Conservation (phyloP, 2,329 filamentous ascomycete genomes). For the Laburnicola sp. region DNA sequence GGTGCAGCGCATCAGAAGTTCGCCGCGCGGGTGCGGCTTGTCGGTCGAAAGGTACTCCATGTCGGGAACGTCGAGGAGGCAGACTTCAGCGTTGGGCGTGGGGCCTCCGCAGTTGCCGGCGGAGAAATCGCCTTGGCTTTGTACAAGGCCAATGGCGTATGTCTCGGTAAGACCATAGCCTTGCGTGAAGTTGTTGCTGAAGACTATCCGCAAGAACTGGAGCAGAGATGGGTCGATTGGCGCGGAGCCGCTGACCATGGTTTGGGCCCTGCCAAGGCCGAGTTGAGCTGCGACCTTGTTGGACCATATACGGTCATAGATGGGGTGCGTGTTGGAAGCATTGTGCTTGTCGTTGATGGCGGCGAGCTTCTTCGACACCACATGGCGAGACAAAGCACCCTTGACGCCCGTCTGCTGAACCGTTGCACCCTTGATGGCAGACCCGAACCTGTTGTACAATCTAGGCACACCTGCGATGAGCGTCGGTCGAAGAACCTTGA, state of each 20-base stretch:
- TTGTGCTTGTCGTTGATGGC: constrained; percentile 71
- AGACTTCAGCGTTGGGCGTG: constrained; percentile 69
- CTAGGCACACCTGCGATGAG: constrained; percentile 86
- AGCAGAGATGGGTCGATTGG: constrained; percentile 88
- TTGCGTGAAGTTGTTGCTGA: constrained; percentile 77
- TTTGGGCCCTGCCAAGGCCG: constrained; percentile 72
- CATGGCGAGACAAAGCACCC: constrained; percentile 77
- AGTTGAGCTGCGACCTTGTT: constrained; percentile 83
- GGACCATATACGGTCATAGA: constrained; percentile 88
- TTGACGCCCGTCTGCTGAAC: constrained; percentile 77
- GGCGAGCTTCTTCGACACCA: constrained; percentile 78
- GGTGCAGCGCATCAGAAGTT: constrained; percentile 82
- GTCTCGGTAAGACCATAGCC: constrained; percentile 95
- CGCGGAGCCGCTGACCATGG: constrained; percentile 85
- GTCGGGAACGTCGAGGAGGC: constrained; percentile 84
- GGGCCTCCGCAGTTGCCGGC: constrained; percentile 81
- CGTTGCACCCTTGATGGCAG: constrained; percentile 77
- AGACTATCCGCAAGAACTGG: constrained; percentile 81
- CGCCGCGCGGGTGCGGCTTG: constrained; percentile 85
- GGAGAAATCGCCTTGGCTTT: constrained; percentile 70
- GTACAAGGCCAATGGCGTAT: constrained; percentile 75
- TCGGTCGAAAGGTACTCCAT: constrained; percentile 91
- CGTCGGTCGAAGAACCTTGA: constrained; percentile 84
- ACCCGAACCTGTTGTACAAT: constrained; percentile 87
- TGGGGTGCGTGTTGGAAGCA: constrained; percentile 75